A percentile compares a stretch with the other conserved stretches of the same genome.
These are phyloP conservation scores for Chlamydomonas sp. DNA, from an alignment of 139 green algal genomes.

Conservation along the genomic window DNA sequence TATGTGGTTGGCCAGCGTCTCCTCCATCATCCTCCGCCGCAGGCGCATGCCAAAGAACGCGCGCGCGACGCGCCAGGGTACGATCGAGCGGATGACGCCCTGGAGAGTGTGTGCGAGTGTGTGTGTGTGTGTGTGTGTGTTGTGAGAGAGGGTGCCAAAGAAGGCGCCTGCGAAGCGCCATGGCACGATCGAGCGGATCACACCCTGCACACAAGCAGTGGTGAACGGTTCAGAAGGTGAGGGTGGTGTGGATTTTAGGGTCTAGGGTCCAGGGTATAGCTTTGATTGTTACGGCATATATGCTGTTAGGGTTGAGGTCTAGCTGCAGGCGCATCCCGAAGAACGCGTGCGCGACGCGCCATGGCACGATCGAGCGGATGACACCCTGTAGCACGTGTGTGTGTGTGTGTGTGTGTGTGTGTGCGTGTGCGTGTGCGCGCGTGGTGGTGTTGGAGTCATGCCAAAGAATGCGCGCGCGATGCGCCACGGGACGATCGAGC, in stretches of 20 bases:
- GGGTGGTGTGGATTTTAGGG: too few relatives aligned
- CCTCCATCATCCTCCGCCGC: constrained; percentile 62
- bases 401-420: too few relatives aligned
- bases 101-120: too few relatives aligned
- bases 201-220: constrained; percentile 43
- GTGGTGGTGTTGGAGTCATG: constrained; percentile 65
- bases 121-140: too few relatives aligned
- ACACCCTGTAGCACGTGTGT: too few relatives aligned
- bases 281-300: too few relatives aligned
- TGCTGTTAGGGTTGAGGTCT: too few relatives aligned
- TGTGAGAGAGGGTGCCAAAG: too few relatives aligned
- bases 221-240: neutral
- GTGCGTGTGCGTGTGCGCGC: too few relatives aligned
- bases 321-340: constrained; percentile 71
- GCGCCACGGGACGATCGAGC: constrained; percentile 87
- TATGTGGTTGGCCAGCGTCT: constrained; percentile 53
- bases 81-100: constrained; percentile 76
- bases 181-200: constrained; percentile 77
- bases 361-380: constrained; percentile 79
- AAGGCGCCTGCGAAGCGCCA: constrained; percentile 76
- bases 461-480: too few relatives aligned
- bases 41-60: constrained; percentile 79
- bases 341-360: too few relatives aligned
- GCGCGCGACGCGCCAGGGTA: constrained; percentile 77
- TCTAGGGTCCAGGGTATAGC: too few relatives aligned